Evolutionary conservation across 225 moss, liverwort and hornwort species (phyloP).

Genomic region (Neckera pumila): DNA sequence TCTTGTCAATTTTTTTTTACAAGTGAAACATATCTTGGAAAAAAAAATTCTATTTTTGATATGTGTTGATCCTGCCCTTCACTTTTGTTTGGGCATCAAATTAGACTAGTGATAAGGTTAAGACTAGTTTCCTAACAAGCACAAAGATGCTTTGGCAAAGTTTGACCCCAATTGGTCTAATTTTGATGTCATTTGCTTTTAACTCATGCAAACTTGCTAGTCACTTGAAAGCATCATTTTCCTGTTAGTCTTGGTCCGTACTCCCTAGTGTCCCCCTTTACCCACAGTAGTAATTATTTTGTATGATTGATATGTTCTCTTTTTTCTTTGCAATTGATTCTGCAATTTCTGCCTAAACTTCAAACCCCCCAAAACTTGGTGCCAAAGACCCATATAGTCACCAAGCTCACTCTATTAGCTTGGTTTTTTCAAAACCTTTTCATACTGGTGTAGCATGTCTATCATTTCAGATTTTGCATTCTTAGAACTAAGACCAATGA

Average conservation of each 20-base stretch:
- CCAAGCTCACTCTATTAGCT: background rate
- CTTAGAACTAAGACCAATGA: background rate
- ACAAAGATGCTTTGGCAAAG: background rate
- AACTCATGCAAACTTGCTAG: no score
- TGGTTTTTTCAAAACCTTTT: background rate
- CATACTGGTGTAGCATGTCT: no score
- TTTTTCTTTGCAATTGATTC: background rate
- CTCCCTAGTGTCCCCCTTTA: background rate
- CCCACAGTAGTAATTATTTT: accelerated
- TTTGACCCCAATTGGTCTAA: background rate
- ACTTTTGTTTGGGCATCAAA: background rate
- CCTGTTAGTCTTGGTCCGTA: background rate
- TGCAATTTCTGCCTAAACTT: background rate
- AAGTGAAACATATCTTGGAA: background rate
- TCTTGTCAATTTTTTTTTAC: background rate
- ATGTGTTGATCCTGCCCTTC: accelerated
- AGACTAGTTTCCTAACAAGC: background rate
- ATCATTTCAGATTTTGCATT: background rate
- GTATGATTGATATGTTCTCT: background rate
- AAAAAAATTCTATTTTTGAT: background rate
- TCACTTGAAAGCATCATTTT: no score
- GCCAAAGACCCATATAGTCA: background rate
- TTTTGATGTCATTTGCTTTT: background rate
- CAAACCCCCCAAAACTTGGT: background rate
- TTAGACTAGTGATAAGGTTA: background rate